Base-by-base conservation (phyloP, 2,329 filamentous ascomycete genomes). In the Alternaria postmessia region DNA sequence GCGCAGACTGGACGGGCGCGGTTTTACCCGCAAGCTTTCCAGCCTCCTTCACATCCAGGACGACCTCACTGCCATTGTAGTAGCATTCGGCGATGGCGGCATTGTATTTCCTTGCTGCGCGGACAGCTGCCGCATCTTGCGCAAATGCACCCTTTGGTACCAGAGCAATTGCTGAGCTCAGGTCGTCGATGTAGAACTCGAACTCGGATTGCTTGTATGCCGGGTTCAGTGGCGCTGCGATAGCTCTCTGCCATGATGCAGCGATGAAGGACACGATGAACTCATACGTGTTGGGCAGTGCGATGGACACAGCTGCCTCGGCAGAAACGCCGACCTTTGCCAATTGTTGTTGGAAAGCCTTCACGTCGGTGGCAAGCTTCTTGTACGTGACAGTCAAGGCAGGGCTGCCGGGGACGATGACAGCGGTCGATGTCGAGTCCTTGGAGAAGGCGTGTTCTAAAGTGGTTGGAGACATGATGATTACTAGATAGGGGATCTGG, bases 131-230 rank as follows among this genome's bases (percentile, higher is more conserved):
- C 9, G 87, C 88, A 74, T 89, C 83, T 67, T 88, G 84, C 11
- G 83, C 82, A 70, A 88, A 91, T 14, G 89, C 87, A 16, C 91
- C 92, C 68, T 84, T 84, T 12, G 92, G 92, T 9, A 96, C 90
- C 36, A 96, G 83, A 32, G 93, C 87, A 60, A 96, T 82, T 34
- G 89, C 89, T 5, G 92, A 94, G 75, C 89, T 91, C 69, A 96
- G 84, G 75, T 96, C 92, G 66, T 93, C 90, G 72, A 96, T 94
- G 79, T 95, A 96, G 80, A 96, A 96, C 77, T 95, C 92, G 76
- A 94, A 95, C 78, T 96, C 92, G 58, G 89, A 89, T 79, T 95
- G 91, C 82, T 94, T 96, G 83, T 96, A 96, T 44, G 89, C 90
- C 41, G 92, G 88, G 78, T 96, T 96, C 66, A 96, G 82, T n/a